Percentiles rank a stretch among this genome's conserved stretches.
These are phyloP conservation scores for Glonium stellatum DNA, from an alignment of 495 filamentous ascomycete species.

Conservation along the genomic window DNA sequence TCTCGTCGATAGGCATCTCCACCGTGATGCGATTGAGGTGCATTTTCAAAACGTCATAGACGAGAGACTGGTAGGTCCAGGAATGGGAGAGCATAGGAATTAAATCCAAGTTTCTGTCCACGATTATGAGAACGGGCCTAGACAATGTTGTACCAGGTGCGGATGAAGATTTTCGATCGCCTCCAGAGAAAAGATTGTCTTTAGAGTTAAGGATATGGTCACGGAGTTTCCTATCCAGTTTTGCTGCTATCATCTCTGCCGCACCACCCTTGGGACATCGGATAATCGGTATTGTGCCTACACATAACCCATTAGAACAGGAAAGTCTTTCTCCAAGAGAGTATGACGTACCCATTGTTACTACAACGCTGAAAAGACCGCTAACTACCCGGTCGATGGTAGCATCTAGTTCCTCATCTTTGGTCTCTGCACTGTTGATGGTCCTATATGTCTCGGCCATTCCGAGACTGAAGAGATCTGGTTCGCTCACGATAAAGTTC, in stretches of 20 bases:
- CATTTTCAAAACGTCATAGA: conserved; percentile 91
- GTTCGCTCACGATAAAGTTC: conserved; percentile 94
- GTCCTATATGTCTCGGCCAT: conserved; percentile 89
- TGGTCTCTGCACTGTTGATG: conserved; percentile 85
- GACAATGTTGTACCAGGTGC: conserved; percentile 42
- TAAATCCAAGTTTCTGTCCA: conserved; percentile 90
- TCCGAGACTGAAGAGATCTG: conserved; percentile 89
- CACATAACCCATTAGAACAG: no score
- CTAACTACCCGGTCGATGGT: conserved; percentile 87
- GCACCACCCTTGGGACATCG: conserved; percentile 85
- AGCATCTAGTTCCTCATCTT: conserved; percentile 79
- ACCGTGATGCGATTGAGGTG: conserved; percentile 94
- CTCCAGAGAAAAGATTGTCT: conserved; percentile 78
- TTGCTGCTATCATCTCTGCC: conserved; percentile 88
- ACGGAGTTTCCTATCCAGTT: conserved; percentile 88
- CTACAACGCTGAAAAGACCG: conserved; percentile 90
- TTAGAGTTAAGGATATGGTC: conserved; percentile 97
- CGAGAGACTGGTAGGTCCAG: conserved; percentile 96
- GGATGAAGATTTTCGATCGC: conserved; percentile 45
- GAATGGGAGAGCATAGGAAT: conserved; percentile 99
- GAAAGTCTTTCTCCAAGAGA: no score
- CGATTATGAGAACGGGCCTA: conserved; percentile 75
- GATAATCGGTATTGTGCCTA: conserved; percentile 70
- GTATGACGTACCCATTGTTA: conserved; percentile 72
- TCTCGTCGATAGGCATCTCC: conserved; percentile 70